Percentiles rank a stretch among this genome's conserved stretches.
Evolutionary conservation across 441 rosid species (phyloP).

Genomic region (Syzygium syzygioides): DNA sequence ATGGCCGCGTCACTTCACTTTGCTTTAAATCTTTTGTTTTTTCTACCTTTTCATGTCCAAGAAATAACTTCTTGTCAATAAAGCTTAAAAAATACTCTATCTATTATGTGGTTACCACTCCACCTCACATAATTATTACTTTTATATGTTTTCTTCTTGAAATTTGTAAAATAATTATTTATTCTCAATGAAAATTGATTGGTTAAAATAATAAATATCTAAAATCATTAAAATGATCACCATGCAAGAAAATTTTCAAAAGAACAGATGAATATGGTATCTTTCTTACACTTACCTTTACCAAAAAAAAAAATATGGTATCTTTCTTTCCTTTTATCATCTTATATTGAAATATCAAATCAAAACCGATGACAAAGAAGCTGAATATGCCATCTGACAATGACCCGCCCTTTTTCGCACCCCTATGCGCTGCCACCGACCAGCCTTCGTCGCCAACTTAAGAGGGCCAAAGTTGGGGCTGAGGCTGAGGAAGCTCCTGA

Average conservation of each 20-base stretch:
- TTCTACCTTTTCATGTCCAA: background rate
- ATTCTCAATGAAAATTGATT: background rate
- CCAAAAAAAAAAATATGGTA: too few species aligned
- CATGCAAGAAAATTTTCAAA: background rate
- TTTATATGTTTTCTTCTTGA: background rate
- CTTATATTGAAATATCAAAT: background rate
- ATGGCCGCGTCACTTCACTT: background rate
- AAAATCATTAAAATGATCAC: background rate
- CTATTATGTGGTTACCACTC: background rate
- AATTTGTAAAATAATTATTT: background rate
- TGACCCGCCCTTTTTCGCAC: background rate
- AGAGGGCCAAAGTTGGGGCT: background rate
- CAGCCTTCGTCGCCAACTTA: background rate
- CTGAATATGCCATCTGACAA: too few species aligned
- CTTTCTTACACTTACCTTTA: too few species aligned
- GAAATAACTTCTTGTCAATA: background rate
- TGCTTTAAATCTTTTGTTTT: background rate
- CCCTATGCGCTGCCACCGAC: background rate
- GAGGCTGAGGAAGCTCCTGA: background rate
- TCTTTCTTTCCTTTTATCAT: background rate
- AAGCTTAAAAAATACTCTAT: background rate
- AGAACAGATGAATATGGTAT: background rate
- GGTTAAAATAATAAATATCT: background rate
- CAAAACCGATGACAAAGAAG: background rate
- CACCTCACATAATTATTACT: background rate